Evolutionary conservation across 2,329 filamentous ascomycete species (phyloP).

Genomic region (Chaetothyriales sp.): DNA sequence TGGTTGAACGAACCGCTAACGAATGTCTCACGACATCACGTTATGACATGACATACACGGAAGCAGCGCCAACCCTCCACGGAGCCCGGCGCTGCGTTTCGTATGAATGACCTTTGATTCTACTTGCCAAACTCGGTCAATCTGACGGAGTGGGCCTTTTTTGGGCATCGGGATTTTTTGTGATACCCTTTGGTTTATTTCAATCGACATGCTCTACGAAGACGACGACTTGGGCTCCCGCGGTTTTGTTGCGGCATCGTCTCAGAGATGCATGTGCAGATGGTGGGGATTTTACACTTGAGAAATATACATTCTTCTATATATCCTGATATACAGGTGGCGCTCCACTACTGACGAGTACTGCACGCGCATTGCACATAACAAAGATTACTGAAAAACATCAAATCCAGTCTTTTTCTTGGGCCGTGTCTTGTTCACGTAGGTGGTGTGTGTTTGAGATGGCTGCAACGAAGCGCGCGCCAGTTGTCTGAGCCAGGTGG

Average conservation of each 20-base stretch:
- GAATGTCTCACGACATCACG: background rate
- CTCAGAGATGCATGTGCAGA: background rate
- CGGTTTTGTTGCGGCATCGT: background rate
- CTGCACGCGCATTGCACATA: background rate
- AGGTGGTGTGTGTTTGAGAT: background rate
- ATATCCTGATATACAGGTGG: background rate
- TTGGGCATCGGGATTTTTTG: background rate
- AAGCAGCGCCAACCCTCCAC: background rate
- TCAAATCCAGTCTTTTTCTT: background rate
- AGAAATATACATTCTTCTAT: background rate
- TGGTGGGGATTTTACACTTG: background rate
- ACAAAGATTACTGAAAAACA: background rate
- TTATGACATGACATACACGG: background rate
- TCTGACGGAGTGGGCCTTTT: background rate
- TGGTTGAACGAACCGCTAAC: background rate
- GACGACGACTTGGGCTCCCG: background rate
- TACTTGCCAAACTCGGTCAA: background rate
- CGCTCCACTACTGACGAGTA: background rate
- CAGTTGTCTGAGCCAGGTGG: no score
- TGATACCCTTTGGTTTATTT: background rate
- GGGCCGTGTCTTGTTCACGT: background rate
- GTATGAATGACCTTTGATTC: background rate
- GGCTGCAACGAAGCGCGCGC: background rate
- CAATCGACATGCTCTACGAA: background rate
- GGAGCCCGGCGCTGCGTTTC: background rate